phyloP scores from a whole-genome alignment of 768 basidiomycete genomes.

The Naganishia friedmannii region DNA sequence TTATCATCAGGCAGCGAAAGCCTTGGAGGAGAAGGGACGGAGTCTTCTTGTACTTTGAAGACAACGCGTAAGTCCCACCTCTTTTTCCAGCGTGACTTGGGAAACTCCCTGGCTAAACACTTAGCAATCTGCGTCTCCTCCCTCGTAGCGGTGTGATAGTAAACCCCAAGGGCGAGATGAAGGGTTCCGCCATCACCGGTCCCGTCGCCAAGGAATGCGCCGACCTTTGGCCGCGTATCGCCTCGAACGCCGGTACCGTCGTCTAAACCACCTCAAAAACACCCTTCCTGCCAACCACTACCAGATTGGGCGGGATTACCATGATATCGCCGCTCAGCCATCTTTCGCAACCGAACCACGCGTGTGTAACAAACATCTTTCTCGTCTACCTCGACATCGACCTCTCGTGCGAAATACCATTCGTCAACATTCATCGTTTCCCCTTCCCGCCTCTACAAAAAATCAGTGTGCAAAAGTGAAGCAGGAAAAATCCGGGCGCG shows the following conservation, averaged over 20 bases:
- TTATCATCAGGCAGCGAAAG: conserved; percentile 96
- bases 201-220: conserved; percentile 96
- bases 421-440: too few species aligned
- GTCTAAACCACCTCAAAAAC: conserved; percentile 62
- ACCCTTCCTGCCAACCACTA: background rate
- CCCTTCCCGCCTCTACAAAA: background rate
- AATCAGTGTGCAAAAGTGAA: background rate
- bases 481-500: too few species aligned
- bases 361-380: too few species aligned
- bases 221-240: conserved; percentile 98
- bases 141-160: conserved; percentile 80
- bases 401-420: too few species aligned
- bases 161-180: conserved; percentile 99
- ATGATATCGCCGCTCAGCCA: background rate
- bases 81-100: too few species aligned
- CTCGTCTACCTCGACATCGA: too few species aligned
- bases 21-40: conserved; percentile 97
- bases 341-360: too few species aligned
- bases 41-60: conserved; percentile 95
- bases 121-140: background rate
- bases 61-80: conserved; percentile 28
- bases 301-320: background rate
- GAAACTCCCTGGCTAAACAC: background rate
- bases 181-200: conserved; percentile 66
- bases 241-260: conserved; percentile 96